Conservation (phyloP, 2,329 filamentous ascomycete species). For the Coniochaeta sp. region DNA sequence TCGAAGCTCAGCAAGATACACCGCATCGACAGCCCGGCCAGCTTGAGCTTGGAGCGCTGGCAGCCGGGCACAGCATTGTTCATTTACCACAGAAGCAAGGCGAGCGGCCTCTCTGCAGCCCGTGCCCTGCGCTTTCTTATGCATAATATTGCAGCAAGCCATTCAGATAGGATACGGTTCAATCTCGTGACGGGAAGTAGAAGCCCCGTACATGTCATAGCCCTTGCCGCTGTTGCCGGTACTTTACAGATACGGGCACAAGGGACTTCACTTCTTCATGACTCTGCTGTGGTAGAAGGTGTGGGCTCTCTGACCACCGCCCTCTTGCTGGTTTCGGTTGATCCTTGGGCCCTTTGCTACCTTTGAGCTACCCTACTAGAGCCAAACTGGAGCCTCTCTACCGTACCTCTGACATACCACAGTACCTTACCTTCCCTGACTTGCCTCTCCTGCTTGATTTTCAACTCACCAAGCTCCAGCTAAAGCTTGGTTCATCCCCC, state of each 20-base stretch:
- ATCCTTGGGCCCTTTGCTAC: not conserved
- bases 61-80: no score
- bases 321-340: slow-evolving; percentile 1
- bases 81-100: not conserved
- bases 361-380: not conserved
- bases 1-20: not conserved
- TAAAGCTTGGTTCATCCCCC: not conserved
- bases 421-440: not conserved
- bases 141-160: not conserved
- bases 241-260: no score
- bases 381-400: no score
- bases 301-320: slow-evolving; percentile 1
- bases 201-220: not conserved
- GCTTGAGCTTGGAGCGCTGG: not conserved
- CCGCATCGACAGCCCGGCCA: not conserved
- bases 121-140: not conserved
- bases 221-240: not conserved
- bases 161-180: no score
- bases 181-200: not conserved
- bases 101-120: not conserved
- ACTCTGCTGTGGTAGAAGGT: no score
- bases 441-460: slow-evolving; percentile 2
- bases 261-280: not conserved
- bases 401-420: not conserved
- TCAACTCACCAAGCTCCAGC: not conserved